Base-by-base conservation (phyloP, 805 yeast genomes). In the Wickerhamiella nectarea region DNA sequence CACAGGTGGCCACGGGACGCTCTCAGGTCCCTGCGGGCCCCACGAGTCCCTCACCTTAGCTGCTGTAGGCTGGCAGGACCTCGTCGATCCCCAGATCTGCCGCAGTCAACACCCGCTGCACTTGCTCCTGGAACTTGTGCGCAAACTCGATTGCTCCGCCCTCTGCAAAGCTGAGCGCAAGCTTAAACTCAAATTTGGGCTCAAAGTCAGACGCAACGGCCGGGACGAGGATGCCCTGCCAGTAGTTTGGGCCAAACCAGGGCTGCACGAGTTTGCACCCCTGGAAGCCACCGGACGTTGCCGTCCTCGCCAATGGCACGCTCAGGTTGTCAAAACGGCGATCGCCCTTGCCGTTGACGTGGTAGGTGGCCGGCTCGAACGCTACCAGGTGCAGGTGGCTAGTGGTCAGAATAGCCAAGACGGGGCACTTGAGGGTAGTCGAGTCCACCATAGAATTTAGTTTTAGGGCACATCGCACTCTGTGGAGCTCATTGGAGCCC, bases 181-280 rank as follows among this genome's bases (percentile, higher is more conserved):
- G 38, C 6, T 46, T 43, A 60, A 63, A 60, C n/a, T 41, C 43
- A 11, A 39, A 45, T 8, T 26, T 29, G 4, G 60, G 59, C 34
- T 52, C 59, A 18, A 55, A 36, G 11, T 55, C 54, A 2, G 50
- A 49, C n/a, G 41, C 46, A 1, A 22, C 20, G 10, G 46, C 42
- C 8, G 60, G 56, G n/a, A 45, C 31, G 10, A 59, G 40, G 3
- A 36, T 21, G 15, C 55, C 53, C 34, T 50, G 50, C 61, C 62
- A 58, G 18, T 48, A 47, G 41, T 62, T 56, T 15, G 66, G 64
- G 3, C 66, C 66, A 20, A 61, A 50, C 62, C 63, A 62, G 6
- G 66, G 66, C 52, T 58, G 61, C 8, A 50, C 47, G 14, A 61
- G 38, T 25, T 43, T 36, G 20, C 51, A 45, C 19, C 50, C 50